Evolutionary conservation across 345 rosid species (phyloP), one percentile per base, ranked within the genome.

Genomic region (Adansonia digitata): DNA sequence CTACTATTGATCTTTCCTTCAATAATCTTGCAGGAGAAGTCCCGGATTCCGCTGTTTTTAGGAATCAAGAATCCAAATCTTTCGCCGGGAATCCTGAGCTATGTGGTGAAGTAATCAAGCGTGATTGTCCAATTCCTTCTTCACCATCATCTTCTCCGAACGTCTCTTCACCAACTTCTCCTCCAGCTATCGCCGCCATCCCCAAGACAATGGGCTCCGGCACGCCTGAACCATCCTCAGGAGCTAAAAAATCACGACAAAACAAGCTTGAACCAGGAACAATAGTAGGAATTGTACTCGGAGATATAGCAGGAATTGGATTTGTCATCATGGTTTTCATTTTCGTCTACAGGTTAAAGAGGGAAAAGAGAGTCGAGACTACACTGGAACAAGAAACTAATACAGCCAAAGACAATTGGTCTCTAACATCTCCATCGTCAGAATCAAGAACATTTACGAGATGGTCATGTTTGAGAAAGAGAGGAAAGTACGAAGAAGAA

Each of bases 391-490:
- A 79, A 81, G 66, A 78, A 84, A 82, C 89, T 42, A 76, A 79
- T 27, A 72, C 77, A 15, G 79, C 74, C 14, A 82, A 86, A 56
- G 94, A 88, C 46, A 76, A 63, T 55, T 82, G 79, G 55, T 78
- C 90, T 37, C 66, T 82, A 75, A 87, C 97, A 42, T 88, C 93
- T 43, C 88, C 95, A 34, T 90, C 93, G 56, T 86, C 98, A 7
- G 92, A 95, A 76, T 88, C 96, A 45, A 88, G 82, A 69, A 89
- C 82, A 1, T 88, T 92, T 72, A 84, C 88, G 8, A 78, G 88
- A 75, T 93, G 98, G 98, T 88, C 97, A 1, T 95, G 99, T 80
- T 40, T 95, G 46, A 87, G 92, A n/a, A 90, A 93, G 62, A 83
- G 78, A 82, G 87, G 82, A 20, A 84, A 85, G 37, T 80, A 43